Evolutionary conservation across 345 rosid genomes (phyloP), one percentile per base, ranked within the genome.

Genomic region (Cardamine resedifolia): DNA sequence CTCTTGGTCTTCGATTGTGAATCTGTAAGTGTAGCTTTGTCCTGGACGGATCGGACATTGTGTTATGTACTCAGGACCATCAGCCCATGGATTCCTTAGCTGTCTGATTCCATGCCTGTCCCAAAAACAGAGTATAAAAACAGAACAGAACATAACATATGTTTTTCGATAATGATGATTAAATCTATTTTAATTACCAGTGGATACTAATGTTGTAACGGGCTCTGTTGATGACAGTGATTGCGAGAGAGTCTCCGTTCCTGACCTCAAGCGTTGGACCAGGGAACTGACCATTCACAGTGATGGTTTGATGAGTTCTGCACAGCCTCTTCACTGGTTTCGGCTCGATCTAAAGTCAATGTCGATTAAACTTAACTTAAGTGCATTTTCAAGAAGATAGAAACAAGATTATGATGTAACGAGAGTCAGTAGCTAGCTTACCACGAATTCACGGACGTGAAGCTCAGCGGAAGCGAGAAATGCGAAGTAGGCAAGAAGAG

Each of bases 1-100:
- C 74, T 88, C 92, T 73, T 91, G 92, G 6, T 63, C 55, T 20
- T 80, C 69, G 33, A 89, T 81, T 34, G 76, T 85, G 73, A 87
- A 64, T 5, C 77, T 79, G 68, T 91, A 83, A 5, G 89, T 91
- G 77, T 89, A 91, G 36, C 77, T 84, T 15, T 50, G 74, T 19
- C 97, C 97, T 0, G 94, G 85, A 71, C 44, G 90, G 71, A 91
- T 91, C 1, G 97, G 97, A 68, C 97, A 91, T 53, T 89, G 97
- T 1, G 96, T 91, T 51, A 91, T 81, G 52, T 79, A 84, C 68
- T 84, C 92, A 0, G 96, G 96, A 9, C 97, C 97, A 66, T 91
- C 97, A 11, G 92, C 95, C 97, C 97, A 91, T 4, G 97, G 97
- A 71, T 91, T 89, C 12, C 97, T 59, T 3, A 80, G 66, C 53